These are phyloP conservation scores for Colletotrichum godetiae DNA, from an alignment of 2,329 filamentous ascomycete genomes.

Conservation along the genomic window DNA sequence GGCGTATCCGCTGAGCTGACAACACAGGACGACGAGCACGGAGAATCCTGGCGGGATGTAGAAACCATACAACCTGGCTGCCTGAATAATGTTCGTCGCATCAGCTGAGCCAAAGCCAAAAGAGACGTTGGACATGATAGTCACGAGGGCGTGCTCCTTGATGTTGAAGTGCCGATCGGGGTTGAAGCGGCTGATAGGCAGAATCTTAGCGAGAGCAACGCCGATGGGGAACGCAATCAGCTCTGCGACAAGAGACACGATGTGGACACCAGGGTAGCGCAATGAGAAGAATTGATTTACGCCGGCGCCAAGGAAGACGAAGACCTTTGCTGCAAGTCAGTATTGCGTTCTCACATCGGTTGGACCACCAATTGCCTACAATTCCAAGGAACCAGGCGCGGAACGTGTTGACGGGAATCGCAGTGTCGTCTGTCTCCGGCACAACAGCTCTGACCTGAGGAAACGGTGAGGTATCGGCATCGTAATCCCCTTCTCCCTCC, in stretches of 20 bases:
- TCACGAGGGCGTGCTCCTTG: constrained; percentile 62
- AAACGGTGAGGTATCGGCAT: constrained; percentile 44
- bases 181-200: constrained; percentile 53
- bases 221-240: constrained; percentile 53
- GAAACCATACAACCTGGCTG: constrained; percentile 50
- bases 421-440: constrained; percentile 49
- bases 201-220: constrained; percentile 52
- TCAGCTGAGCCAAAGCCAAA: constrained; percentile 49
- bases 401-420: constrained; percentile 49
- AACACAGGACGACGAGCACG: constrained; percentile 55
- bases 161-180: constrained; percentile 55
- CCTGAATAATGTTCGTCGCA: constrained; percentile 54
- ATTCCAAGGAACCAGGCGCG: constrained; percentile 56
- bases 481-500: constrained; percentile 20
- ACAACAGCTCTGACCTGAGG: constrained; percentile 53
- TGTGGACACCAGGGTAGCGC: constrained; percentile 52
- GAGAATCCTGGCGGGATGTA: constrained; percentile 47
- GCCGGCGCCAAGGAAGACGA: constrained; percentile 40
- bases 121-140: constrained; percentile 60
- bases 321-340: constrained; percentile 34
- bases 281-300: constrained; percentile 54
- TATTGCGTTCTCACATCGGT: background rate
- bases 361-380: constrained; percentile 48
- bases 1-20: constrained; percentile 62
- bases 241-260: constrained; percentile 49